Evolutionary conservation across 1,284 basidiomycete genomes (phyloP), one percentile per base, ranked within the genome.

Genomic region (Moniliella sp.): DNA sequence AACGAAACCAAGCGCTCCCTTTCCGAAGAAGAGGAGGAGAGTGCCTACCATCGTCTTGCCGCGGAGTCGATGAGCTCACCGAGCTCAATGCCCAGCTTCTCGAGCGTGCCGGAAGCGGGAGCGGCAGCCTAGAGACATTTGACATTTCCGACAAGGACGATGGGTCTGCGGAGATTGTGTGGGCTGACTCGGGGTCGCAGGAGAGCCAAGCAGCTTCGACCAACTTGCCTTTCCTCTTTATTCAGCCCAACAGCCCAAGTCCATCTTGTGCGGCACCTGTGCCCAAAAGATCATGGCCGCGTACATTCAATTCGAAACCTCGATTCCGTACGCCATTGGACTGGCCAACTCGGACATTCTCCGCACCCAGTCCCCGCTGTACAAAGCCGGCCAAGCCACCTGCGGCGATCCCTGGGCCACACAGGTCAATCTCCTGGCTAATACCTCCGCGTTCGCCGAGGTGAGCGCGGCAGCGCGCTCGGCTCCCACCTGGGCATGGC

Each of bases 141-240:
- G 16, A 12, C 4, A 15, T 35, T 12, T 17, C 29, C n/a, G 14
- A 35, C 4, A 25, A 19, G 15, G 30, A 32, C 9, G 35, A n/a
- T n/a, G n/a, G n/a, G n/a, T n/a, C n/a, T n/a, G n/a, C n/a, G n/a
- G n/a, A n/a, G n/a, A n/a, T n/a, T n/a, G n/a, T n/a, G n/a, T n/a
- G n/a, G n/a, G n/a, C n/a, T n/a, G n/a, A n/a, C n/a, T n/a, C n/a
- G n/a, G n/a, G n/a, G n/a, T n/a, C 33, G 7, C 16, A 37, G 0
- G 31, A 14, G 19, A 26, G 28, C 8, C 14, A 37, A 4, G 30
- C 31, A 18, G 32, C 34, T 10, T 30, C 34, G n/a, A 5, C n/a
- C 26, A 53, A 53, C 38, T 41, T 50, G 25, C 48, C 50, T 27
- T 53, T 50, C 40, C 37, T 53, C 26, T 53, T 50, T 36, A 39